A percentile compares a stretch with the other conserved stretches of the same genome.
phyloP scores from a whole-genome alignment of 1,139 yeast genomes.

The Taiozyma onychis region DNA sequence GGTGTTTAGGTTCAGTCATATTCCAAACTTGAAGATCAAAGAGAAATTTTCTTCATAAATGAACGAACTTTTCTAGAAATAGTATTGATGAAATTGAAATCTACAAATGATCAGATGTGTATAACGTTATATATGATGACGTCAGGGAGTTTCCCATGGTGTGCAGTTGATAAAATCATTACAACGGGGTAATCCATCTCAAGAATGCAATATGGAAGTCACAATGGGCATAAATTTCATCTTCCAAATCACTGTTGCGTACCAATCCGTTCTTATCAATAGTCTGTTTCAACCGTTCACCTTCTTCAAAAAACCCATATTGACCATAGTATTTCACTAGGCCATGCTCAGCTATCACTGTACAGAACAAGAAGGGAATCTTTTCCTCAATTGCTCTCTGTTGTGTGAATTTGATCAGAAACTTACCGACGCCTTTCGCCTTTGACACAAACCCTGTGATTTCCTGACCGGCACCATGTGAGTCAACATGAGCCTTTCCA shows the following conservation, averaged over 20 bases:
- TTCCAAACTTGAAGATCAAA: no score
- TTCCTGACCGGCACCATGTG: slow-evolving; percentile 26
- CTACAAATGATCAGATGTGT: no score
- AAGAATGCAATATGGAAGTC: slow-evolving; percentile 35
- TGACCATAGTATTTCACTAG: slow-evolving; percentile 40
- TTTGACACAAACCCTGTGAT: slow-evolving; percentile 51
- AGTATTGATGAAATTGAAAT: no score
- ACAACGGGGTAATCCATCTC: slow-evolving; percentile 5
- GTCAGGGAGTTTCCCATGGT: no score
- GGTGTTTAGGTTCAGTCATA: no score
- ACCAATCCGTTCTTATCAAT: slow-evolving; percentile 20
- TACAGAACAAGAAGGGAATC: slow-evolving; percentile 28
- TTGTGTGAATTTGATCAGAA: slow-evolving; percentile 25
- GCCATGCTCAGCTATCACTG: slow-evolving; percentile 46
- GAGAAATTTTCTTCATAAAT: no score
- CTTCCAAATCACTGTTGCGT: slow-evolving; percentile 28
- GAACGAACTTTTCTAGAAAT: no score
- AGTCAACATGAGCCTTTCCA: slow-evolving; percentile 27
- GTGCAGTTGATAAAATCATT: background rate
- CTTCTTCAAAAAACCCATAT: slow-evolving; percentile 32
- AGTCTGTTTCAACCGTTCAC: slow-evolving; percentile 23
- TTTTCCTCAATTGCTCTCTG: slow-evolving; percentile 11
- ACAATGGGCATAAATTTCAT: slow-evolving; percentile 28
- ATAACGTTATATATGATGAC: no score
- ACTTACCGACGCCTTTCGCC: slow-evolving; percentile 36